Base-by-base conservation (phyloP, 306 rosid genomes). In the Pachyrhizus erosus region DNA sequence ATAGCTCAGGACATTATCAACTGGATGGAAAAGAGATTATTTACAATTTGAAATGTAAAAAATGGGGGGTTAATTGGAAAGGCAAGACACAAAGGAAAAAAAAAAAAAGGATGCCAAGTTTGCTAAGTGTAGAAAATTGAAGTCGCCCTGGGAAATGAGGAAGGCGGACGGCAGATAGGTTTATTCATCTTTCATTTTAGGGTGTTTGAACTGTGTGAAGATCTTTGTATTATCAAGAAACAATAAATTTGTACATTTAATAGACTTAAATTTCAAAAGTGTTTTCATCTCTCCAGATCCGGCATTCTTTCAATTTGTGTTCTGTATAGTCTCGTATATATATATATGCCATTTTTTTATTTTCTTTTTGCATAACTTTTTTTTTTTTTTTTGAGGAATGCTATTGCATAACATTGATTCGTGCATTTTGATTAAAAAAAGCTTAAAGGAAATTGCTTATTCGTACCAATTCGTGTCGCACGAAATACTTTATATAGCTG, bases 11-110 rank as follows among this genome's bases (percentile, higher is more conserved):
- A 96, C 76, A 96, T 96, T 33, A 96, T 96, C 82, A 78, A 77
- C 79, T 96, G 99, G 99, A 90, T 96, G 97, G 90, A 91, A 39
- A 91, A 84, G 79, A 91, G 88, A 87, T 77, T 96, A 57, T 39
- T 39, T 2, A 42, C 27, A 15, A 52, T 57, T 10, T 88, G 85
- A 88, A 54, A 58, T 79, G 86, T 70, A 23, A 70, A 62, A 17
- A 62, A 40, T 73, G 6, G 13, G 76, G 76, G 14, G n/a, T 7
- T 24, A 17, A 48, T 29, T 27, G 42, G 21, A 71, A 70, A 33
- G 17, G 20, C 7, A 71, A 49, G 75, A 21, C 15, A 5, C 48
- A 23, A 26, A 6, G 2, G 3, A 2, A 68, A 26, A 40, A 10
- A 26, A 26, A 0, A 14, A 18, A 64, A 33, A 11, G 49, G 78